A percentile compares a stretch with the other conserved stretches of the same genome.
These are phyloP conservation scores for Neurospora sp. DNA, from an alignment of 2,329 filamentous ascomycete genomes.

Conservation along the genomic window DNA sequence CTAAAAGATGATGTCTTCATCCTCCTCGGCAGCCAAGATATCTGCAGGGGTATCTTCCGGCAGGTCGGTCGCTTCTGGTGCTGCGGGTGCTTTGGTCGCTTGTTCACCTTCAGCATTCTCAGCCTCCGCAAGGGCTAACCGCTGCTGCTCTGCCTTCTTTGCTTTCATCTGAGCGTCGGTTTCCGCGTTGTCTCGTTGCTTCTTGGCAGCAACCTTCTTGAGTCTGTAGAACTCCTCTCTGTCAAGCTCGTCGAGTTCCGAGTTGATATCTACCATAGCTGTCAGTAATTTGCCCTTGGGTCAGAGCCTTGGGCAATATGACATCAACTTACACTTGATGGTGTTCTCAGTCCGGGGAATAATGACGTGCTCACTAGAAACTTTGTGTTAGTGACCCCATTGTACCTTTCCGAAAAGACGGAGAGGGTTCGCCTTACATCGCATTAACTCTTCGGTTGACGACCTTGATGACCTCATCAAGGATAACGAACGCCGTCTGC, in stretches of 20 bases:
- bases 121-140: not conserved
- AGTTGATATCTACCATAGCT: conserved; percentile 70
- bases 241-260: conserved; percentile 92
- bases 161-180: conserved; percentile 67
- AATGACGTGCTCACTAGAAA: conserved; percentile 71
- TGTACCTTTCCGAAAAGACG: not conserved
- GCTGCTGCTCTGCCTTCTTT: conserved; percentile 46
- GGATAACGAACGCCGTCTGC: conserved; percentile 92
- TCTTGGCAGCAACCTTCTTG: conserved; percentile 88
- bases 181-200: conserved; percentile 64
- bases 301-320: not conserved
- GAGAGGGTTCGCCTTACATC: conserved; percentile 45
- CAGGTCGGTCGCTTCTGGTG: conserved; percentile 28
- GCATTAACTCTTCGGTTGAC: conserved; percentile 97
- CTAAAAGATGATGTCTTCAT: conserved; percentile 80
- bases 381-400: conserved; percentile 14
- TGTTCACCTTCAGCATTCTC: conserved; percentile 21
- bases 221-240: conserved; percentile 96
- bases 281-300: conserved; percentile 1
- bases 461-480: conserved; percentile 98
- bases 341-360: conserved; percentile 98
- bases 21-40: conserved; percentile 64
- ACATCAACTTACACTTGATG: conserved; percentile 67
- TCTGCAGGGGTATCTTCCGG: conserved; percentile 36
- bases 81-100: conserved; percentile 27